Evolutionary conservation across 2,329 filamentous ascomycete genomes (phyloP).

Genomic region (Scedosporium boydii): DNA sequence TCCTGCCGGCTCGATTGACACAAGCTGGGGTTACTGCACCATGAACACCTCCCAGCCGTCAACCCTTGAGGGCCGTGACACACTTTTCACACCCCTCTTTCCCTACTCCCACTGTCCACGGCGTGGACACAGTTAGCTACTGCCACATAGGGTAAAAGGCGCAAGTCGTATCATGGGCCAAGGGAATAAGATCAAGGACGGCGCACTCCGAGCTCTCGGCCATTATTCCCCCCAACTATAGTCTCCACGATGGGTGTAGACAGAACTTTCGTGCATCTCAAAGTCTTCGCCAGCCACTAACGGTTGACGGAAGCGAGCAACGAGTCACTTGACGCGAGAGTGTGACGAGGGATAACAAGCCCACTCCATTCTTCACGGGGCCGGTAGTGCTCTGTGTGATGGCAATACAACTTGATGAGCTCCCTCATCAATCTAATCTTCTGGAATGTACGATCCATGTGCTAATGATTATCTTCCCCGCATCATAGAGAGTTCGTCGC

Average conservation of each 20-base stretch:
- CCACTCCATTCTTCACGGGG: background rate
- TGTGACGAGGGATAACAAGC: background rate
- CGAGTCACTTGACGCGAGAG: background rate
- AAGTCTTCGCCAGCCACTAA: too few relatives aligned
- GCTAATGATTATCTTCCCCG: background rate
- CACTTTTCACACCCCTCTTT: background rate
- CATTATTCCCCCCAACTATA: background rate
- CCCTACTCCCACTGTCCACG: background rate
- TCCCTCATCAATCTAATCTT: background rate
- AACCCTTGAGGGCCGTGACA: background rate
- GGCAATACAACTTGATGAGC: background rate
- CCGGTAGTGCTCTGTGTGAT: background rate
- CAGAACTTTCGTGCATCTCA: too few relatives aligned
- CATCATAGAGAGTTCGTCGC: background rate
- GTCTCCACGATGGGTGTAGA: background rate
- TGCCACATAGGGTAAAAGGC: background rate
- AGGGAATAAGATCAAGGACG: background rate
- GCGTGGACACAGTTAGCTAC: background rate
- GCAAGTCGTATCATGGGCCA: background rate
- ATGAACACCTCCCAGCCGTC: background rate
- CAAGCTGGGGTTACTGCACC: background rate
- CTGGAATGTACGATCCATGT: background rate
- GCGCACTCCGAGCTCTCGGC: background rate
- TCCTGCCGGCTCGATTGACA: background rate
- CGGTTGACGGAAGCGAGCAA: background rate